These are phyloP conservation scores for Crepidotus variabilis DNA, from an alignment of 768 basidiomycete species.

Conservation along the genomic window DNA sequence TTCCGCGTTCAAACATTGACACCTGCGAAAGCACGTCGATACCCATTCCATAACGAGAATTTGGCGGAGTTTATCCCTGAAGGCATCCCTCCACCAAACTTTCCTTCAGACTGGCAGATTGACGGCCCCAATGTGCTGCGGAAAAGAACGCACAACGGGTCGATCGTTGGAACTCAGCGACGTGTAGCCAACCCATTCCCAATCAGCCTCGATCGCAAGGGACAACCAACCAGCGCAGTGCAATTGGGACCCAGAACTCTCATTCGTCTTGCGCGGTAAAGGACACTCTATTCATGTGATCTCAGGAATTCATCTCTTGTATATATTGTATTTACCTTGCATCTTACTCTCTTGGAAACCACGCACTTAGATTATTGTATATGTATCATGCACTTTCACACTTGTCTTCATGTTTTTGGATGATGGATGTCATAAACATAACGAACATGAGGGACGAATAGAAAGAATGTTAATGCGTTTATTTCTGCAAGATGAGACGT, in stretches of 20 bases:
- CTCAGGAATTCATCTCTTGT: not conserved
- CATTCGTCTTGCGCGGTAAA: conserved; percentile 15
- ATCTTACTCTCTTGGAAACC: not conserved
- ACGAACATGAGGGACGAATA: conserved; percentile 21
- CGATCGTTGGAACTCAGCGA: conserved; percentile 11
- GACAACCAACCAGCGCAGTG: conserved; percentile 29
- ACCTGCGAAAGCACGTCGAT: conserved; percentile 8
- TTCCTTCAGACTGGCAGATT: conserved; percentile 34
- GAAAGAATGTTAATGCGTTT: conserved; percentile 18
- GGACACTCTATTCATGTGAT: not conserved
- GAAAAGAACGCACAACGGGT: conserved; percentile 16
- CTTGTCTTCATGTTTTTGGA: conserved; percentile 27
- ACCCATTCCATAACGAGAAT: conserved; percentile 13
- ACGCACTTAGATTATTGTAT: too few relatives aligned
- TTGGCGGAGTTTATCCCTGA: conserved; percentile 27
- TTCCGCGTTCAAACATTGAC: conserved; percentile 4
- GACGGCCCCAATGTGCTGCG: conserved; percentile 15
- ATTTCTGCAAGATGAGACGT: conserved; percentile 25
- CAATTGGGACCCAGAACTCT: conserved; percentile 36
- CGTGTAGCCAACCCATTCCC: conserved; percentile 24
- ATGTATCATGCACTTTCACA: conserved; percentile 9
- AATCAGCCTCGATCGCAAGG: conserved; percentile 33
- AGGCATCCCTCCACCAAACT: conserved; percentile 36
- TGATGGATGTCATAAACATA: conserved; percentile 25
- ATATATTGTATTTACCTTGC: not conserved